Conservation (phyloP, 495 filamentous ascomycete species). For the Penicillium coprophilum region DNA sequence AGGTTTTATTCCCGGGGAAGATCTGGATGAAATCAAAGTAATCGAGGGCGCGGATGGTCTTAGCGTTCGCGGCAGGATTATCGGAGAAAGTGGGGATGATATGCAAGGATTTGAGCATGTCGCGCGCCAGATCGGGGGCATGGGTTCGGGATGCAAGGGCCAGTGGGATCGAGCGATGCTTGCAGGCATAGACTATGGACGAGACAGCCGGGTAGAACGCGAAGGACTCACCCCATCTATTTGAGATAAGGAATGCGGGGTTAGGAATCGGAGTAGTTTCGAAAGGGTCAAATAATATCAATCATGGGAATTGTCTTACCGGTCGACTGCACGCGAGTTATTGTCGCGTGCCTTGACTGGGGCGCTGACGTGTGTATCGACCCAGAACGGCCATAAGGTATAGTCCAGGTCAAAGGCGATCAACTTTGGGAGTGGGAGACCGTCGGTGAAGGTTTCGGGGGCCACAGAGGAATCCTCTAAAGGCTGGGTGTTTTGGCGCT, state of each 20-base stretch:
- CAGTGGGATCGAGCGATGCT: constrained; percentile 57
- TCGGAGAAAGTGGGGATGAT: constrained; percentile 54
- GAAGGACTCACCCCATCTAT: constrained; percentile 71
- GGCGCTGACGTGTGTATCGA: constrained; percentile 84
- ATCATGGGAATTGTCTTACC: constrained; percentile 28
- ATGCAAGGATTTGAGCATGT: constrained; percentile 74
- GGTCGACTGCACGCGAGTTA: constrained; percentile 53
- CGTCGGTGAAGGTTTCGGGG: constrained; percentile 70
- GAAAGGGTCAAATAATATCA: not conserved
- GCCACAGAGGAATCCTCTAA: constrained; percentile 42
- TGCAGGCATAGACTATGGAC: constrained; percentile 64
- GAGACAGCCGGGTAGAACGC: constrained; percentile 80
- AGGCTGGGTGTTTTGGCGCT: constrained; percentile 40
- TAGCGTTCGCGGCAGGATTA: constrained; percentile 38
- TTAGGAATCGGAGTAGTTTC: constrained; percentile 6
- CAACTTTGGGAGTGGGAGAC: constrained; percentile 76
- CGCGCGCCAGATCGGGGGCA: constrained; percentile 74
- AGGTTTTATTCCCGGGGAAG: constrained; percentile 81
- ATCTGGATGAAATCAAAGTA: constrained; percentile 86
- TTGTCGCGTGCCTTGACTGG: constrained; percentile 67
- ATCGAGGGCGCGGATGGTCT: constrained; percentile 58
- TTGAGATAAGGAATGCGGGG: not conserved
- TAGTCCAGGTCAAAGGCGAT: constrained; percentile 96
- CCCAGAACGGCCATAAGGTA: constrained; percentile 97
- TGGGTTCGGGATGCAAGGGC: constrained; percentile 81